These are phyloP conservation scores for Pseudoscleropodium purum DNA, from an alignment of 225 moss, liverwort and hornwort species.

Conservation along the genomic window DNA sequence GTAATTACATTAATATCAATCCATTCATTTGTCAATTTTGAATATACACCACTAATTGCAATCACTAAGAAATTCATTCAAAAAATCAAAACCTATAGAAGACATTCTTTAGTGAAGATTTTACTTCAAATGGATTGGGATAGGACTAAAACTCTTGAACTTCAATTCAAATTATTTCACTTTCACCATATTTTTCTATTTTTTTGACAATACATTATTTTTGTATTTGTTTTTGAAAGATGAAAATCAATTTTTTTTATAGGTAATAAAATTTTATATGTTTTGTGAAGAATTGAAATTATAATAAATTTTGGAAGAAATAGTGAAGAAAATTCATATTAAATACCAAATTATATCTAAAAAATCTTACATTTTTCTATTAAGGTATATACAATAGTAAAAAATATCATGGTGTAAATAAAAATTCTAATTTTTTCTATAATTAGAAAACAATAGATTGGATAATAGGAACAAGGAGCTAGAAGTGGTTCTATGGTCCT, in stretches of 20 bases:
- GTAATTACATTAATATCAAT: background rate
- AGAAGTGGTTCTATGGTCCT: background rate
- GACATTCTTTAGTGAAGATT: rapidly evolving
- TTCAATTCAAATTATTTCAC: background rate
- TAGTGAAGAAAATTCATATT: background rate
- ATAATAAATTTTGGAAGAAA: background rate
- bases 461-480: background rate
- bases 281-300: background rate
- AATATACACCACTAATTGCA: background rate
- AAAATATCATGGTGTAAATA: too few relatives aligned
- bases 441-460: background rate
- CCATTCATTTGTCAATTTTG: background rate
- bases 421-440: too few relatives aligned
- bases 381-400: background rate
- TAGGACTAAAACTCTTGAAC: too few relatives aligned
- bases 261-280: background rate
- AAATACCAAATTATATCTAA: background rate
- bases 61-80: background rate
- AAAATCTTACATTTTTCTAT: background rate
- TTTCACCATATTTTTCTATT: background rate
- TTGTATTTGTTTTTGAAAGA: background rate
- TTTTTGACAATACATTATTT: too few relatives aligned
- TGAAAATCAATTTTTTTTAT: background rate
- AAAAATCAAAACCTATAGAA: background rate
- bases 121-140: rapidly evolving